These are phyloP conservation scores for Maudiozyma humilis DNA, from an alignment of 1,139 yeast species.

Conservation along the genomic window DNA sequence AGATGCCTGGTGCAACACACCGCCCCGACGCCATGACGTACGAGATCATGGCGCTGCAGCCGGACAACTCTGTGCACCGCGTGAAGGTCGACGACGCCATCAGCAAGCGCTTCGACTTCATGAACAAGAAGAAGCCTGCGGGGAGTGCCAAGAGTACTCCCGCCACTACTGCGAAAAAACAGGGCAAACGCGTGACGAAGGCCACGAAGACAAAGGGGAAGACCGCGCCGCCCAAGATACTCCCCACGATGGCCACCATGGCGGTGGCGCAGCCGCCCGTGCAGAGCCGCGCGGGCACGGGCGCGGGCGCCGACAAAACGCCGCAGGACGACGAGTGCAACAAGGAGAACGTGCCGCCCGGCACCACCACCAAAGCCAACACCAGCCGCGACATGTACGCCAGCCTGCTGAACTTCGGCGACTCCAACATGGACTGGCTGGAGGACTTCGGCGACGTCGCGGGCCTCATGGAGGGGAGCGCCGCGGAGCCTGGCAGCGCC, in stretches of 20 bases:
- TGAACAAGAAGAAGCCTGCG: conserved; percentile 23
- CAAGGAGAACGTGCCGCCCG: conserved; percentile 30
- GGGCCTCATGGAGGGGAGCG: conserved; percentile 6
- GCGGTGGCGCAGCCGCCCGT: too few species aligned
- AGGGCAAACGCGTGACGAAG: conserved; percentile 3
- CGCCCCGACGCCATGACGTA: conserved; percentile 14
- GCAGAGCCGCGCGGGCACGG: too few species aligned
- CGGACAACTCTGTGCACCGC: conserved; percentile 22
- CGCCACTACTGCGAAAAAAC: not conserved
- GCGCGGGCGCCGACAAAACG: too few species aligned
- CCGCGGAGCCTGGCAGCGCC: not conserved
- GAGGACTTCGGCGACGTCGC: conserved; percentile 13
- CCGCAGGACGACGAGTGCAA: conserved; percentile 10
- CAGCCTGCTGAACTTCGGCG: conserved; percentile 17
- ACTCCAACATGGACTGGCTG: conserved; percentile 22
- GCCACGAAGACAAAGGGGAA: not conserved
- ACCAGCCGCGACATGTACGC: conserved; percentile 10
- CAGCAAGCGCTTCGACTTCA: conserved; percentile 30
- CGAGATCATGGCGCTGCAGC: conserved; percentile 23
- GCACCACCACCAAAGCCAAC: conserved; percentile 4
- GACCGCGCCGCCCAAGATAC: not conserved
- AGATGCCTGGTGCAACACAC: too few species aligned
- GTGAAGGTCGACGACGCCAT: conserved; percentile 26
- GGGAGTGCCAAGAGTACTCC: not conserved
- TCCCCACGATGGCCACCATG: conserved; percentile 8